Evolutionary conservation across 2,329 filamentous ascomycete genomes (phyloP), one percentile per base, ranked within the genome.

Genomic region (Fonsecaea erecta): DNA sequence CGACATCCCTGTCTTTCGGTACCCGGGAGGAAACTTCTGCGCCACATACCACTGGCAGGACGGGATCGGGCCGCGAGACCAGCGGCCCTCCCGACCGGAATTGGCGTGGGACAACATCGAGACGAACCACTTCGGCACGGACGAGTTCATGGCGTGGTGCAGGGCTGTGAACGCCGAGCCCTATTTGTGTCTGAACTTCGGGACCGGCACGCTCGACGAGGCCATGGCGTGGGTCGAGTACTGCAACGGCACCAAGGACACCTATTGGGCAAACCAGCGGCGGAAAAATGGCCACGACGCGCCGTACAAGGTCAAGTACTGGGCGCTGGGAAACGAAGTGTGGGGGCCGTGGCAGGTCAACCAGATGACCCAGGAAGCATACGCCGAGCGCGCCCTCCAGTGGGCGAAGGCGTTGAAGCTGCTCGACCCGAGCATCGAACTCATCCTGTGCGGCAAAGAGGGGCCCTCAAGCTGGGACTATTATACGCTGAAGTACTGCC

Each of bases 21-120:
- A 94, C 73, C 91, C 91, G 1, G 92, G 91, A 14, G 91, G 91
- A 54, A 96, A 95, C 77, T 95, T 94, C 75, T 85, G 88, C 52
- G 91, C 91, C 3, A 94, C 91, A 0, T 95, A 94, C 76, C 90
- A 93, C 80, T 95, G 92, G 91, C 82, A 88, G 55, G 91, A 95
- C 76, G 91, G 91, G 9, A 83, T 96, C 68, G 91, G 92, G 1
- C 91, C 91, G 0, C 84, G 81, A 68, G 89, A 92, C 24, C 81
- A 88, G 71, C 83, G 92, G 52, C 90, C 90, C 3, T 74, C 83
- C 30, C 84, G 89, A 71, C 89, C 88, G 1, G 91, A 95, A 74
- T 83, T 95, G 60, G 91, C 91, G 4, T 95, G 91, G 92, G 81
- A 90, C 21, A 85, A 85, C 1, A 34, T 69, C 60, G 92, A 95